phyloP scores from a whole-genome alignment of 108 stramenopile species.

The Conticribra weissflogii region DNA sequence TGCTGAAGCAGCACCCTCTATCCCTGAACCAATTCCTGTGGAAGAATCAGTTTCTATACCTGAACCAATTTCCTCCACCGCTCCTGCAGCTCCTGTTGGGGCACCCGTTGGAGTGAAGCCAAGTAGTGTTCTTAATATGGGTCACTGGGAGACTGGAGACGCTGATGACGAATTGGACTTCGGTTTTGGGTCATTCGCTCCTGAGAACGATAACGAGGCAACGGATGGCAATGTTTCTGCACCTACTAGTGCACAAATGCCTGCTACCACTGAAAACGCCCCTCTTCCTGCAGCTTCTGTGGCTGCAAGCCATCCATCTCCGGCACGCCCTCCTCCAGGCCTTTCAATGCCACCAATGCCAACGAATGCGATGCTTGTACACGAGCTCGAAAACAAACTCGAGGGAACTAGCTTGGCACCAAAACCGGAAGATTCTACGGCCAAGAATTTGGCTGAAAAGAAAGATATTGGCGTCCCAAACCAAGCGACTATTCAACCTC shows the following conservation, averaged over 20 bases:
- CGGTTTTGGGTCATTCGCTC: constrained; percentile 84
- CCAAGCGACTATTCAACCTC: constrained; percentile 38
- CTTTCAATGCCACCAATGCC: constrained; percentile 90
- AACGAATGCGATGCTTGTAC: constrained; percentile 76
- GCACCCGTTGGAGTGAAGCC: constrained; percentile 46
- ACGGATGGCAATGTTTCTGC: constrained; percentile 28
- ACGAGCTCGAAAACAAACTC: constrained; percentile 85
- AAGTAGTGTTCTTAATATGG: constrained; percentile 82
- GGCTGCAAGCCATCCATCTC: constrained; percentile 61
- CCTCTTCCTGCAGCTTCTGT: constrained; percentile 15
- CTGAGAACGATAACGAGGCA: constrained; percentile 48
- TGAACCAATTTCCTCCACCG: not conserved
- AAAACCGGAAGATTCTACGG: constrained; percentile 20
- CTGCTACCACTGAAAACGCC: constrained; percentile 14
- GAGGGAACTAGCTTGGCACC: constrained; percentile 58
- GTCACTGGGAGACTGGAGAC: constrained; percentile 84
- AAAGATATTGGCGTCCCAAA: constrained; percentile 13
- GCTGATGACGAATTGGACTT: constrained; percentile 78
- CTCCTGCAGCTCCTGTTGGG: constrained; percentile 19
- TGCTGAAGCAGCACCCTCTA: constrained; percentile 3
- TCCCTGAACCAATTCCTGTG: constrained; percentile 29
- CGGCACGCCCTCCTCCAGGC: constrained; percentile 87
- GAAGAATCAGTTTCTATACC: constrained; percentile 13
- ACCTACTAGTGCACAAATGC: not conserved
- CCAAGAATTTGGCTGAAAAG: constrained; percentile 20